Evolutionary conservation across 805 yeast genomes (phyloP).

Genomic region (Hanseniaspora lachancei): DNA sequence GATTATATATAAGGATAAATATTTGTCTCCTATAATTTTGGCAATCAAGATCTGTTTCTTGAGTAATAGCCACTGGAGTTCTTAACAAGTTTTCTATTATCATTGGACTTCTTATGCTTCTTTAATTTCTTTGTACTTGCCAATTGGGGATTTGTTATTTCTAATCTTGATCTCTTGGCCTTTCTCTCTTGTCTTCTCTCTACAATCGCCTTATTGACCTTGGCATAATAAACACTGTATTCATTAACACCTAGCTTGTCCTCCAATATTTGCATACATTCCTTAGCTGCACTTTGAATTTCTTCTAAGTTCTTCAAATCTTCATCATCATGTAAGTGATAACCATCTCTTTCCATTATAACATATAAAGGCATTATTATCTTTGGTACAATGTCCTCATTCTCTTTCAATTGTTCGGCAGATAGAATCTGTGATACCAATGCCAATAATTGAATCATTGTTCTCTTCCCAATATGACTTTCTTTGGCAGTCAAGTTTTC

Average conservation of each 20-base stretch:
- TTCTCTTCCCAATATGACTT: constrained; percentile 46
- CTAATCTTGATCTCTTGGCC: constrained; percentile 60
- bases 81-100: constrained; percentile 59
- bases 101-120: constrained; percentile 64
- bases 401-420: constrained; percentile 32
- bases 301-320: constrained; percentile 36
- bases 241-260: constrained; percentile 56
- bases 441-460: constrained; percentile 59
- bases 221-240: constrained; percentile 47
- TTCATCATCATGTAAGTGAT: constrained; percentile 11
- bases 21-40: no score
- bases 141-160: constrained; percentile 64
- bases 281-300: constrained; percentile 40
- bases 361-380: constrained; percentile 43
- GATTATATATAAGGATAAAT: not conserved
- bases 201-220: constrained; percentile 48
- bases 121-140: constrained; percentile 67
- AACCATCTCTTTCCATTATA: constrained; percentile 32
- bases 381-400: constrained; percentile 17
- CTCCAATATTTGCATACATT: constrained; percentile 57
- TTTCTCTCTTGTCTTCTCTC: constrained; percentile 63
- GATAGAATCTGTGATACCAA: constrained; percentile 44
- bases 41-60: constrained; percentile 25
- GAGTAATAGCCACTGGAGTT: constrained; percentile 69
- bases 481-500: constrained; percentile 42